Conservation (phyloP, 163 green algal genomes). For the Scenedesmus sp. region DNA sequence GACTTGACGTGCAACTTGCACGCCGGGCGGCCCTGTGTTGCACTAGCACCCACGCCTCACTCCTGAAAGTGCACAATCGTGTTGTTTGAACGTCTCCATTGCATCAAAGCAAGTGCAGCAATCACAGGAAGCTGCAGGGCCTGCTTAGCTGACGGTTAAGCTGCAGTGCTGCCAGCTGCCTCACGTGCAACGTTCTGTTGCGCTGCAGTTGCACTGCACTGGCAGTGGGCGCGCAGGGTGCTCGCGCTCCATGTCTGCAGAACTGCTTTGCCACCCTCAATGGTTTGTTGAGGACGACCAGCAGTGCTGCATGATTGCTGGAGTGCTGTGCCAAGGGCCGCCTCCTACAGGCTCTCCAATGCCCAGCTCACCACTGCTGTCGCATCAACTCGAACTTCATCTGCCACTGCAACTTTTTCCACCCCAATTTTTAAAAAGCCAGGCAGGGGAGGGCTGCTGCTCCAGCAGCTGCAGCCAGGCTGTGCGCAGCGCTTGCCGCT, state of each 20-base stretch:
- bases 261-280: not conserved
- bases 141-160: too few relatives aligned
- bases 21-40: too few relatives aligned
- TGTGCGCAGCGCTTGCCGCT: not conserved
- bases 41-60: too few relatives aligned
- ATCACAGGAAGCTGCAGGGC: too few relatives aligned
- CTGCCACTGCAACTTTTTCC: not conserved
- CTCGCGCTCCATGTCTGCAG: not conserved
- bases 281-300: not conserved
- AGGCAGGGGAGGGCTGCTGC: not conserved
- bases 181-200: not conserved
- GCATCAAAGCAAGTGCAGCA: too few relatives aligned
- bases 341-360: not conserved
- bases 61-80: too few relatives aligned
- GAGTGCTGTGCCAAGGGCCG: not conserved
- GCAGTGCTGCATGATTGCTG: not conserved
- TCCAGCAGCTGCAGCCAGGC: not conserved
- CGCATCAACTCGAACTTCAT: not conserved
- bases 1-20: too few relatives aligned
- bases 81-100: too few relatives aligned
- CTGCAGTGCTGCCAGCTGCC: too few relatives aligned
- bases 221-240: not conserved
- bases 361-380: not conserved
- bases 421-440: not conserved
- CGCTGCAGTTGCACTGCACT: not conserved